Conservation (phyloP, 2,329 filamentous ascomycete species). For the Paecilomyces niveus region DNA sequence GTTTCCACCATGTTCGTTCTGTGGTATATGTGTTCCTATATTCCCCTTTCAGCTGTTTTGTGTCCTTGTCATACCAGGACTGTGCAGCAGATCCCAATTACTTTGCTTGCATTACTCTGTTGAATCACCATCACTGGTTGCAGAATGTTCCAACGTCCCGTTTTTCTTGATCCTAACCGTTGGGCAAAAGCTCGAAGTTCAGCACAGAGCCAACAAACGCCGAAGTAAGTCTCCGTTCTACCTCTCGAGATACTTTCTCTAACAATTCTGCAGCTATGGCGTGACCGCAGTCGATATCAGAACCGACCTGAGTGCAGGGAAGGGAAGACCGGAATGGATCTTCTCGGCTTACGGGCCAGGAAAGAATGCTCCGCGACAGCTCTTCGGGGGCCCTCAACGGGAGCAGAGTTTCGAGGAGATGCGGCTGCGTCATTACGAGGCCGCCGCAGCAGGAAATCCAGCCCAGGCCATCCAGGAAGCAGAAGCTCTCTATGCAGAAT, state of each 20-base stretch:
- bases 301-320: conserved; percentile 53
- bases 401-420: conserved; percentile 90
- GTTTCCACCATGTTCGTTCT: background rate
- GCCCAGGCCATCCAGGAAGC: conserved; percentile 46
- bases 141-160: background rate
- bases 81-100: background rate
- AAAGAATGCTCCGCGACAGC: conserved; percentile 66
- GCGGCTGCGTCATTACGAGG: conserved; percentile 63
- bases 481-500: conserved; percentile 53
- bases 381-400: conserved; percentile 70
- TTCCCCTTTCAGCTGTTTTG: background rate
- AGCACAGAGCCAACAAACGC: conserved; percentile 11
- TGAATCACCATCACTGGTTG: background rate
- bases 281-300: conserved; percentile 56
- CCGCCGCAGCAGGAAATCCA: conserved; percentile 54
- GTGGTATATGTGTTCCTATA: background rate
- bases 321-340: conserved; percentile 73
- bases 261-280: conserved; percentile 29
- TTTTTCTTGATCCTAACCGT: background rate
- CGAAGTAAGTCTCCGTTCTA: conserved; percentile 19
- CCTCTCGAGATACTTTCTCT: conserved; percentile 14
- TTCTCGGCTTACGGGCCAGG: conserved; percentile 80
- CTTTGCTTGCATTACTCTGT: background rate
- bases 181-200: conserved; percentile 2
- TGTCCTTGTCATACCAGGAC: background rate